Base-by-base conservation (phyloP, 1,139 yeast genomes). In the Debaryomyces udenii region DNA sequence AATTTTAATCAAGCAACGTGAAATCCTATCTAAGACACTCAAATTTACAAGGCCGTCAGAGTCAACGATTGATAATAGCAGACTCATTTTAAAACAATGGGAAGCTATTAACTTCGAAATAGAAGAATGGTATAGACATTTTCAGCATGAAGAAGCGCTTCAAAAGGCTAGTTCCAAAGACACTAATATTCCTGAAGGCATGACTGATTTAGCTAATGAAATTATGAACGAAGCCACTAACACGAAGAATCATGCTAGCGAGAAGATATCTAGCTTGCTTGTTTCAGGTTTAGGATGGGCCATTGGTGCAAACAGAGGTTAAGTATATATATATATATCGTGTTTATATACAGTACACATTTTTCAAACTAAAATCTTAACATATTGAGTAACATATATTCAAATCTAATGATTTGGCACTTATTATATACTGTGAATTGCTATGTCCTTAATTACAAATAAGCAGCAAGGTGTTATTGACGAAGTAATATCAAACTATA, bases 251-350 rank as follows among this genome's bases (percentile, higher is more conserved):
- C 68, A 69, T 28, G 74, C 74, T 4, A 62, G 80, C 31, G 82
- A 76, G 41, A 78, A 76, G 51, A 49, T 79, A 6, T 74, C 81
- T 4, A 76, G 71, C 45, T 56, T 80, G 44, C 64, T 80, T 41
- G 83, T 76, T 1, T 70, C 79, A 27, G 85, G 86, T 1, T 60
- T 80, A 35, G 86, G 85, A 2, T 80, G 86, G 86, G 86, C 85
- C 1, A 78, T 80, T 46, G 86, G 86, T 4, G 86, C 86, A 3
- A 70, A 66, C 37, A 48, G 49, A 20, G 22, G 22, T 20, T 38
- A 15, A 36, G 23, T 37, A 16, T n/a, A n/a, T n/a, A n/a, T n/a
- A n/a, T n/a, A n/a, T n/a, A n/a, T n/a, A 27, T 23, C 17, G 5
- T 23, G 24, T 10, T 38, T 26, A 16, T 34, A 24, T 16, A 22